Conservation (phyloP, 208 protist species). For the Crithidia bombi region DNA sequence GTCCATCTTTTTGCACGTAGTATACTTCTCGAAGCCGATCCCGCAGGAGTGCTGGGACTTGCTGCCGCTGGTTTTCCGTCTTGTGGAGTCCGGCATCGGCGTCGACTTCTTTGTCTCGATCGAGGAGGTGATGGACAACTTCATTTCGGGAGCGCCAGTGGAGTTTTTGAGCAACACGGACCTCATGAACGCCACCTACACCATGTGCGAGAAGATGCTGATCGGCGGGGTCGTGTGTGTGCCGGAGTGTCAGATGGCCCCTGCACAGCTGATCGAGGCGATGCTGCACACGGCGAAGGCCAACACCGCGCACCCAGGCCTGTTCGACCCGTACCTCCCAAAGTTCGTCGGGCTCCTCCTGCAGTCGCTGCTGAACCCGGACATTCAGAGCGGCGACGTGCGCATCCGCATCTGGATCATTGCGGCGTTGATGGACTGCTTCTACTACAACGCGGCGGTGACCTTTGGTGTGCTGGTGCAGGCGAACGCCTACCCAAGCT, state of each 20-base stretch:
- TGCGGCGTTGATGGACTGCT: conserved; percentile 83
- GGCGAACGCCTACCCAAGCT: conserved; percentile 60
- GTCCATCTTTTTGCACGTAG: conserved; percentile 66
- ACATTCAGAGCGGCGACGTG: conserved; percentile 52
- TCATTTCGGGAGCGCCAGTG: conserved; percentile 64
- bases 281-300: conserved; percentile 89
- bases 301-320: conserved; percentile 28
- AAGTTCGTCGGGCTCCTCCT: conserved; percentile 74
- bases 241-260: conserved; percentile 58
- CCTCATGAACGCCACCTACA: conserved; percentile 77
- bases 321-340: conserved; percentile 67
- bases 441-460: conserved; percentile 81
- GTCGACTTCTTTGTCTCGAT: conserved; percentile 86
- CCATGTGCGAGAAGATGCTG: conserved; percentile 85
- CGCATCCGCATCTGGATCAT: conserved; percentile 80
- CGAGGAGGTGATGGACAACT: conserved; percentile 88
- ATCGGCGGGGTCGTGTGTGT: conserved; percentile 57
- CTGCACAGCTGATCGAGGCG: conserved; percentile 82
- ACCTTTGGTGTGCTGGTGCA: conserved; percentile 64
- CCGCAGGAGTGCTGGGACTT: conserved; percentile 69
- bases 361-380: conserved; percentile 66
- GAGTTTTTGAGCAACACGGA: conserved; percentile 63
- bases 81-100: conserved; percentile 76
- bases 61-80: conserved; percentile 65
- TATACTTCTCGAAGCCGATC: conserved; percentile 75